These are phyloP conservation scores for Dactylellina drechsleri DNA, from an alignment of 2,329 filamentous ascomycete genomes.

Conservation along the genomic window DNA sequence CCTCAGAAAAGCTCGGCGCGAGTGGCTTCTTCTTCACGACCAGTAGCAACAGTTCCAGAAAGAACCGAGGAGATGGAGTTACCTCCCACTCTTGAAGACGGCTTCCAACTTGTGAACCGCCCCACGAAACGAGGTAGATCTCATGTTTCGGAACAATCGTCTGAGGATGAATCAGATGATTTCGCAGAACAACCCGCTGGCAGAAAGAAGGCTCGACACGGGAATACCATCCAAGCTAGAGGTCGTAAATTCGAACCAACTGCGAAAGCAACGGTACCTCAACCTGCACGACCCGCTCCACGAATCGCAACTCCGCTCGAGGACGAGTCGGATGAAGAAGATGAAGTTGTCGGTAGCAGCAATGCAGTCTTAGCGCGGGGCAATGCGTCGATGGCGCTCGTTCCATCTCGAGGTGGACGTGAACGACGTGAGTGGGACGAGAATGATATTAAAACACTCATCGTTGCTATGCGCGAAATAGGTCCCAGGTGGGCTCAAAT, in stretches of 20 bases:
- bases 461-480: constrained; percentile 4
- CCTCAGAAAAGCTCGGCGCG: background rate
- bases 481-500: constrained; percentile 24
- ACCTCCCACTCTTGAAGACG: background rate
- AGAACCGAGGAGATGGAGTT: background rate
- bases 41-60: background rate
- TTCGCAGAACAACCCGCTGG: background rate
- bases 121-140: background rate
- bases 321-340: background rate
- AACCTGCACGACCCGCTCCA: background rate
- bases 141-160: background rate
- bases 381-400: no score
- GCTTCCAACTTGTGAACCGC: background rate
- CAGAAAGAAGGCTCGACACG: constrained; percentile 12
- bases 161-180: constrained; percentile 19
- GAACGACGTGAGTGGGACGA: background rate
- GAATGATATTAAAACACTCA: background rate
- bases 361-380: no score
- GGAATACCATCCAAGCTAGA: background rate
- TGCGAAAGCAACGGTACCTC: constrained; percentile 6
- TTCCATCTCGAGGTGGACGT: no score
- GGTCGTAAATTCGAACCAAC: constrained; percentile 12
- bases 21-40: background rate
- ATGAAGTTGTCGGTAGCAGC: background rate
- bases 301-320: background rate